Conservation (phyloP, 164 flowering plant species). For the Piper betle region DNA sequence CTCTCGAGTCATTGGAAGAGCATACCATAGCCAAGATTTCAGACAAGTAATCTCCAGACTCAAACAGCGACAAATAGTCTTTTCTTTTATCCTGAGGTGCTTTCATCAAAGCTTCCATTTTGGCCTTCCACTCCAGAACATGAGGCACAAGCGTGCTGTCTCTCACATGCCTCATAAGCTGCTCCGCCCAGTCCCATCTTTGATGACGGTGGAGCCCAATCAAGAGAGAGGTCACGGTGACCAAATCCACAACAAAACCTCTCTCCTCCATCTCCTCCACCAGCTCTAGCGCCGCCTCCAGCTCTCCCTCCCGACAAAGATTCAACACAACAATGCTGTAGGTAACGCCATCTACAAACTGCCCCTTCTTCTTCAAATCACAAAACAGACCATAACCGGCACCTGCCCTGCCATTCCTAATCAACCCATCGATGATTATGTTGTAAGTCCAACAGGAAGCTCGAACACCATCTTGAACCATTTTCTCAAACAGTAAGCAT, state of each 20-base stretch:
- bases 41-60: constrained; percentile 32
- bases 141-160: constrained; percentile 45
- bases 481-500: constrained; percentile 75
- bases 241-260: constrained; percentile 75
- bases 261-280: constrained; percentile 87
- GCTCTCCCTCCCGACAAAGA: constrained; percentile 47
- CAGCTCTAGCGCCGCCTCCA: constrained; percentile 53
- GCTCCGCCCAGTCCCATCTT: constrained; percentile 64
- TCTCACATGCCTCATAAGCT: constrained; percentile 62
- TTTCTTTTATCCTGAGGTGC: constrained; percentile 35
- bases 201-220: constrained; percentile 58
- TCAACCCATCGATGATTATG: constrained; percentile 76
- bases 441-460: constrained; percentile 78
- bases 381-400: constrained; percentile 72
- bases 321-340: constrained; percentile 71
- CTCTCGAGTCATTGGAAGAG: constrained; percentile 8
- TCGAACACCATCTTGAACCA: constrained; percentile 66
- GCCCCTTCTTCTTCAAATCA: constrained; percentile 81
- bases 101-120: constrained; percentile 50
- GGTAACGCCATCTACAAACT: constrained; percentile 68
- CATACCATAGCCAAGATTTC: constrained; percentile 35
- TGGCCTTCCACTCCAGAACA: constrained; percentile 55
- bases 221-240: constrained; percentile 63
- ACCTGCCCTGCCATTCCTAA: constrained; percentile 63
- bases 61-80: constrained; percentile 63